Evolutionary conservation across 2,329 filamentous ascomycete genomes (phyloP), one percentile per base, ranked within the genome.

Genomic region (Aspergillus pseudoterreus): DNA sequence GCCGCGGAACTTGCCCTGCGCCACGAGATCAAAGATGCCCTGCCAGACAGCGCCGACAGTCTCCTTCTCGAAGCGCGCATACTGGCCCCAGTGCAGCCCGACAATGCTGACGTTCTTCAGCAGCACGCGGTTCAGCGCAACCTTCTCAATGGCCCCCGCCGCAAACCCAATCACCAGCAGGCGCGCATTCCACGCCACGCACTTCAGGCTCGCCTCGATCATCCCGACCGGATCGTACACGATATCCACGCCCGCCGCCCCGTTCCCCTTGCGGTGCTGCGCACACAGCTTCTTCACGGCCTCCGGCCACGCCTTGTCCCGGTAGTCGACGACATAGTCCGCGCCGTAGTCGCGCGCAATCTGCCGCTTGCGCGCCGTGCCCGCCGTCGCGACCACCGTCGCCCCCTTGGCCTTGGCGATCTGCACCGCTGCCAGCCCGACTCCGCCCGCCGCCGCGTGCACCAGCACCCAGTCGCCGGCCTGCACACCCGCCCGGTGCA

Each of bases 141-240:
- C 83, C 75, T 94, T 95, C 73, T 97, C 92, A 60, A 96, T 96
- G 46, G 78, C 79, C 0, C 90, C 90, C 0, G 85, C 88, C 0
- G 92, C 91, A 67, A 96, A 97, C 0, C 92, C 92, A 59, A 97
- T 86, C 4, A 97, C 84, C 41, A 96, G 74, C 50, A 97, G 80
- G 11, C 92, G 82, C 1, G 89, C 92, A 70, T 96, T 96, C 92
- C 91, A 97, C 3, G 90, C 88, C 3, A 87, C 89, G 74, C 92
- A 96, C 73, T 95, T 96, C 60, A 92, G 88, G 60, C 86, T 90
- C 66, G 84, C 81, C 59, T 95, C 90, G 45, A 96, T 89, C 67
- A 96, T 75, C 1, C 92, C 92, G 1, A 97, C 92, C 11, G 92
- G 91, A 70, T 97, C 92, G 74, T 90, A 97, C 19, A 97, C 92